phyloP scores from a whole-genome alignment of 2,329 filamentous ascomycete genomes.

The Hymenoscyphus fraxineus region DNA sequence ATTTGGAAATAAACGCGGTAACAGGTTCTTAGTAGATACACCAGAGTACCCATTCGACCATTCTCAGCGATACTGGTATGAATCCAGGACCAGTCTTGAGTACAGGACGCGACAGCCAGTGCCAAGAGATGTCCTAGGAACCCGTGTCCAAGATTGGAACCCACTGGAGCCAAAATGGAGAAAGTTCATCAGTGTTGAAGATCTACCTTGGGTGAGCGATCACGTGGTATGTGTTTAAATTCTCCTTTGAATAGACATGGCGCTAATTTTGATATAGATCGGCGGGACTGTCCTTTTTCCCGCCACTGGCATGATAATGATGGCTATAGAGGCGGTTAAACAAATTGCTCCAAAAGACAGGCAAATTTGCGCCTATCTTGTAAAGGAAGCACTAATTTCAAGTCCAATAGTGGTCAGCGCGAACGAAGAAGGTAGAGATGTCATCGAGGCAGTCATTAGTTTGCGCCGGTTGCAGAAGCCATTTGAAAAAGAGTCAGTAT shows the following conservation, averaged over 20 bases:
- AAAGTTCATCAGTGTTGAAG: constrained; percentile 36
- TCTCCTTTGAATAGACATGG: no score
- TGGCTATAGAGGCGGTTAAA: constrained; percentile 5
- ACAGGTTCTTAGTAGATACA: constrained; percentile 34
- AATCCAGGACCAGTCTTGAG: constrained; percentile 2
- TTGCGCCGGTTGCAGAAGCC: no score
- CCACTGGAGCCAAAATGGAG: constrained; percentile 2
- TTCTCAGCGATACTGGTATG: constrained; percentile 8
- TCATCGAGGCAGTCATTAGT: no score
- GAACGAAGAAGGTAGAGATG: no score
- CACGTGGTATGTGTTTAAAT: no score
- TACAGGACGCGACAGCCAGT: constrained; percentile 38
- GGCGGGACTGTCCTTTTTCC: constrained; percentile 26
- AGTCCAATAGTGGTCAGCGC: no score
- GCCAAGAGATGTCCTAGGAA: constrained; percentile 46
- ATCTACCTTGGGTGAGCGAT: background rate
- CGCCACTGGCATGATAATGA: constrained; percentile 14
- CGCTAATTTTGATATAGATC: constrained; percentile 4
- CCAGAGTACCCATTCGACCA: constrained; percentile 14
- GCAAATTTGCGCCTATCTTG: no score
- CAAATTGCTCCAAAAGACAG: no score
- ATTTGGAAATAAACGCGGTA: no score
- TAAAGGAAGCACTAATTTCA: no score
- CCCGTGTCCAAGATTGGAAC: constrained; percentile 15
- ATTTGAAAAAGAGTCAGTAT: no score